Evolutionary conservation across 768 basidiomycete genomes (phyloP), one percentile per base, ranked within the genome.

Genomic region (Cystobasidium onofrii): DNA sequence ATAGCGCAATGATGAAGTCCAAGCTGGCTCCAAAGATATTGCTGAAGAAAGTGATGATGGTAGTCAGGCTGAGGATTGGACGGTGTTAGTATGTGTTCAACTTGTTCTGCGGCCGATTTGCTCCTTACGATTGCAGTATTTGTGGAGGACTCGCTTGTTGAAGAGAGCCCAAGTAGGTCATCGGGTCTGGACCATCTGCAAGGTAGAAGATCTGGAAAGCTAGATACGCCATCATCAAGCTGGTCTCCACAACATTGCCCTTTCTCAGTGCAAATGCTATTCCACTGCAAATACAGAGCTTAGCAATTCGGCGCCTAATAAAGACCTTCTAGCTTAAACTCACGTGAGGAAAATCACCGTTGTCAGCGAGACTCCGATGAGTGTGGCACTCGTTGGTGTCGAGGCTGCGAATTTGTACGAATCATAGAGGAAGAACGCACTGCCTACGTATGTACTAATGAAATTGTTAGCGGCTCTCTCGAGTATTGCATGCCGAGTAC

Each of bases 161-260:
- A 23, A 77, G 71, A 10, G 76, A 55, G 9, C 77, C 65, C 25
- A 74, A 33, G 55, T 61, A 67, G 23, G 9, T 33, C 25, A 18
- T 65, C 29, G 66, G 74, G 20, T 61, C 67, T 10, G 76, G 75
- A 57, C 73, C 34, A n/a, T 71, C 62, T 29, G 77, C 75, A 20
- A 78, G 74, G 65, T 78, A 75, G 65, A 78, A 78, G 74, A 77
- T 75, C 55, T 78, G 76, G 74, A 79, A 78, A 33, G 77, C 76
- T 36, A 75, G 74, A 64, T 79, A 79, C 20, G 77, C 78, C 63
- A 34, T 41, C 73, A 79, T 78, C 15, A 80, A 74, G 17, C 61
- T 41, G 20, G 79, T 77, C 75, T 80, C 79, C 27, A 80, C 77
- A 1, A 77, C 76, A 67, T 76, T 79, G 27, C 79, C 79, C 43